phyloP scores from a whole-genome alignment of 2,329 filamentous ascomycete species.

The Claviceps quebecensis region DNA sequence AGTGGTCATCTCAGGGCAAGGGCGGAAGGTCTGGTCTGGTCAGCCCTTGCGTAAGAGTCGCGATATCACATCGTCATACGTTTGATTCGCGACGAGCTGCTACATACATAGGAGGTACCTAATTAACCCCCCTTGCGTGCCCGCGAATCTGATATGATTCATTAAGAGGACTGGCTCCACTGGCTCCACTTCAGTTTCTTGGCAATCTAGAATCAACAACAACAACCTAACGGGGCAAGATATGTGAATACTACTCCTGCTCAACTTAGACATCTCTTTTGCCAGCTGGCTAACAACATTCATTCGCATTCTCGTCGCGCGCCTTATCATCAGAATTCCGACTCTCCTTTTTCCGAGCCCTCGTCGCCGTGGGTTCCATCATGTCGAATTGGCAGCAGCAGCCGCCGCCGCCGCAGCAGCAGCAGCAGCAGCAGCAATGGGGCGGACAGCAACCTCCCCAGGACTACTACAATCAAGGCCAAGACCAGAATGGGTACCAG shows the following conservation, averaged over 20 bases:
- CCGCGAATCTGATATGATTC: no score
- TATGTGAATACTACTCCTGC: not conserved
- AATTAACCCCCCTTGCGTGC: no score
- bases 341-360: not conserved
- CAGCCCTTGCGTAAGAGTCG: no score
- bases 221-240: no score
- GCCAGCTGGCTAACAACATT: not conserved
- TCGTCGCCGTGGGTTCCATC: not conserved
- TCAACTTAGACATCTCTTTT: not conserved
- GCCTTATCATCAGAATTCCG: not conserved
- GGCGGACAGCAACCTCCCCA: constrained; percentile 5
- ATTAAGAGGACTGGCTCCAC: no score
- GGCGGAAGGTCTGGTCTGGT: no score
- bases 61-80: no score
- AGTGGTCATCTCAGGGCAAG: no score
- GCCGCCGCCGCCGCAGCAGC: not conserved
- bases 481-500: constrained; percentile 12
- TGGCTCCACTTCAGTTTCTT: not conserved
- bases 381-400: not conserved
- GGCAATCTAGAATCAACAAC: not conserved
- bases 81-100: no score
- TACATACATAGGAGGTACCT: no score
- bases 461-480: constrained; percentile 6
- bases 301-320: not conserved
- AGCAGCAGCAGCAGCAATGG: constrained; percentile 5